Base-by-base conservation (phyloP, 148 eudicot genomes). In the Drosera capensis region DNA sequence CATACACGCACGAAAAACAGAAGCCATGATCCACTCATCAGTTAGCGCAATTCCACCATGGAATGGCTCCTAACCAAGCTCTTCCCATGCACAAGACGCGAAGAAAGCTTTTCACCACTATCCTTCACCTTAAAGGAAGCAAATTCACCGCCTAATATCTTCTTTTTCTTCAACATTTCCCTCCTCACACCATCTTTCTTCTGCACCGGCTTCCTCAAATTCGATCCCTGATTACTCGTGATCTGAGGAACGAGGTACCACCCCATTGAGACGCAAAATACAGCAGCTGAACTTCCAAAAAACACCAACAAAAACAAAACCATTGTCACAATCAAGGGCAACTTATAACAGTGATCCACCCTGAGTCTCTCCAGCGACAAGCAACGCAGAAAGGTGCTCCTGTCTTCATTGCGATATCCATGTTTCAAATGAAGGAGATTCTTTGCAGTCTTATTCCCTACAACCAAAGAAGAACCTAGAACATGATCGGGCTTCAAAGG, bases 221-320 rank as follows among this genome's bases (percentile, higher is more conserved):
- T 28, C 5, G 13, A 23, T 17, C 18, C 28, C 23, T 11, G 9
- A 34, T 46, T 7, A 14, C 19, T 17, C 12, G 29, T 31, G 18
- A 64, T 49, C 0, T 23, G 24, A 5, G 81, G 81, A 12, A 63
- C 45, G 34, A 62, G 17, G 2, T 71, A 75, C 81, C 81, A 75
- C 20, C 60, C 60, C 3, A 75, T 40, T 1, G 71, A 60, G 7
- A 65, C 67, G 16, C 77, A 75, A 22, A 75, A 19, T 11, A 75
- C 62, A 1, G 74, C 74, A 14, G 65, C 66, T 12, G 77, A 64
- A 36, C 70, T 36, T 17, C 81, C 77, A 15, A 54, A 68, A 14
- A 71, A 16, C 9, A 47, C 61, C 59, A 76, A 39, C 7, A 76
- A 56, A 46, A 76, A 1, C 64, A 76, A 14, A 1, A 72, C 48